A percentile compares a stretch with the other conserved stretches of the same genome.
These are phyloP conservation scores for Ceratocystis cubensis DNA, from an alignment of 2,329 filamentous ascomycete genomes.

Conservation along the genomic window DNA sequence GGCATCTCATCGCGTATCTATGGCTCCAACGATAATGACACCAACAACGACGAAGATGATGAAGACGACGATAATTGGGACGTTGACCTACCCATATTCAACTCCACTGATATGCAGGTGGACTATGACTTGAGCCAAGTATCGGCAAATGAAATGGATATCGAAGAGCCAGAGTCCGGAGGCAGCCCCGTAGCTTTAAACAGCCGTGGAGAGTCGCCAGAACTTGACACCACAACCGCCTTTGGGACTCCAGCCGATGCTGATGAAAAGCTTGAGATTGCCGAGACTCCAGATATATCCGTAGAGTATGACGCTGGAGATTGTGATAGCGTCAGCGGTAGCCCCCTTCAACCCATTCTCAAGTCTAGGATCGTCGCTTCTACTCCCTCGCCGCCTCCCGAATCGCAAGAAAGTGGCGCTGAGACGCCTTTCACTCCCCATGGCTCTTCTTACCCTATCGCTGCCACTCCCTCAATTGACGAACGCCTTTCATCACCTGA, in stretches of 20 bases:
- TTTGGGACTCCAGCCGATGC: not conserved
- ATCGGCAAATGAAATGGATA: not conserved
- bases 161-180: not conserved
- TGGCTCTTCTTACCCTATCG: not conserved
- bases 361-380: not conserved
- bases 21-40: not conserved
- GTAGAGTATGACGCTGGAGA: not conserved
- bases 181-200: not conserved
- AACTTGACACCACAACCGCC: not conserved
- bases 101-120: conserved; percentile 16
- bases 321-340: not conserved
- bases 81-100: conserved; percentile 18
- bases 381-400: not conserved
- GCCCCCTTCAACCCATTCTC: not conserved
- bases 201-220: conserved; percentile 3
- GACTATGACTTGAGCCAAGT: conserved; percentile 14
- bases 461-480: not conserved
- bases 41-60: conserved; percentile 9
- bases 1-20: not conserved
- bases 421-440: not conserved
- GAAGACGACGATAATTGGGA: conserved; percentile 19
- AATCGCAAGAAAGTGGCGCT: not conserved
- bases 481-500: conserved; percentile 5
- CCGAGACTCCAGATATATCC: conserved; percentile 8
- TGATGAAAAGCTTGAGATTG: not conserved